phyloP scores from a whole-genome alignment of 768 basidiomycete species.

The Auriculariales sp. region DNA sequence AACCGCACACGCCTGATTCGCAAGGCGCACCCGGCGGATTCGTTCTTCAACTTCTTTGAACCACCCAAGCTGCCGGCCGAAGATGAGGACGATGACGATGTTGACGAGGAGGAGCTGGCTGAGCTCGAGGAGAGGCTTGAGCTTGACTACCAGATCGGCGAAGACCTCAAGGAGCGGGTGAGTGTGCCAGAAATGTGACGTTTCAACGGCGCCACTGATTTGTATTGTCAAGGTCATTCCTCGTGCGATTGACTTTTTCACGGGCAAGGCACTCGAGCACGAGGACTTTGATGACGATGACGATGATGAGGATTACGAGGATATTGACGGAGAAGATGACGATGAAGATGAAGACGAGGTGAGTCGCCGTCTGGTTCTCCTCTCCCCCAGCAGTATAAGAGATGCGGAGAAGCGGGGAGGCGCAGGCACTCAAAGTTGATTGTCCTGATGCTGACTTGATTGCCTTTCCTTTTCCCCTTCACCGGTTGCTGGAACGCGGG shows the following conservation, averaged over 20 bases:
- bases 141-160: conserved; percentile 94
- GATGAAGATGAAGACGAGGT: conserved; percentile 31
- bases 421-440: not conserved
- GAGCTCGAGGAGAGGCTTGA: conserved; percentile 90
- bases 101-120: conserved; percentile 72
- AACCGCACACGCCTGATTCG: conserved; percentile 70
- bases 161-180: conserved; percentile 94
- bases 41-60: conserved; percentile 98
- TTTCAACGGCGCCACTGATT: no score
- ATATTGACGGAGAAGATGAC: conserved; percentile 30
- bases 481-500: not conserved
- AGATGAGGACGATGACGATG: conserved; percentile 52
- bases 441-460: not conserved
- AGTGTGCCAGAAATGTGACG: no score
- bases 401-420: no score
- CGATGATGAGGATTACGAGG: conserved; percentile 32
- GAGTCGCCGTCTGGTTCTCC: conserved; percentile 10
- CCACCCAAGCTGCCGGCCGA: conserved; percentile 64
- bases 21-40: conserved; percentile 82
- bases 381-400: no score
- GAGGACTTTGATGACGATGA: conserved; percentile 27
- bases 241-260: conserved; percentile 93
- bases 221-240: conserved; percentile 69
- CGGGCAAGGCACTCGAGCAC: conserved; percentile 85
- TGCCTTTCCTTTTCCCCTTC: not conserved